These are phyloP conservation scores for Aspergillus sclerotioniger DNA, from an alignment of 495 filamentous ascomycete species.

Conservation along the genomic window DNA sequence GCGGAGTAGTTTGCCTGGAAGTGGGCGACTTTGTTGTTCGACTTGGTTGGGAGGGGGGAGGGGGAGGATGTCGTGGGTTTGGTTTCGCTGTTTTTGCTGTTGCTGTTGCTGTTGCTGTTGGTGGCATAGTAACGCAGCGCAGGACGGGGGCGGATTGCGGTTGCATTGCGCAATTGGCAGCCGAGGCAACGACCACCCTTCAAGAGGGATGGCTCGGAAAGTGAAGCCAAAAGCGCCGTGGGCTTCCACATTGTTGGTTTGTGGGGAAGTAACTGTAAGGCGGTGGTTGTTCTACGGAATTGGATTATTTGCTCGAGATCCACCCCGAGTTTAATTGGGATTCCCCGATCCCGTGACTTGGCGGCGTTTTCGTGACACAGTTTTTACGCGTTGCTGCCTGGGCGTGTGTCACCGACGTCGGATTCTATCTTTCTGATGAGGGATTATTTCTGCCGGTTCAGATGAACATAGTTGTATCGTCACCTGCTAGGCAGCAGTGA, in stretches of 20 bases:
- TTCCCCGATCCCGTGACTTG: constrained; percentile 34
- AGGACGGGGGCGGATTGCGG: constrained; percentile 16
- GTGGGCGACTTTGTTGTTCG: constrained; percentile 14
- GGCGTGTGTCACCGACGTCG: constrained; percentile 3
- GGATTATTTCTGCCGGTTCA: too few relatives aligned
- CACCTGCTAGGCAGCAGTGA: constrained; percentile 11
- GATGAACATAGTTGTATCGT: constrained; percentile 7
- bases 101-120: constrained; percentile 22
- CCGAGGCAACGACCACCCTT: constrained; percentile 36
- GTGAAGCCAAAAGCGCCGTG: constrained; percentile 16
- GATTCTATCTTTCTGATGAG: background rate
- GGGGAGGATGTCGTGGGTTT: constrained; percentile 11
- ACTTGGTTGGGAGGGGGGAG: constrained; percentile 6
- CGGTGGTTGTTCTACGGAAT: background rate
- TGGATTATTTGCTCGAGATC: background rate
- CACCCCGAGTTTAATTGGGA: constrained; percentile 15
- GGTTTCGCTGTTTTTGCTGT: too few relatives aligned
- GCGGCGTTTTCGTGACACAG: constrained; percentile 35
- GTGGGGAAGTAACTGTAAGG: background rate
- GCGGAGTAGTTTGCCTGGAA: constrained; percentile 36
- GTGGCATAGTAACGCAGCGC: constrained; percentile 36
- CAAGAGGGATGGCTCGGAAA: constrained; percentile 27
- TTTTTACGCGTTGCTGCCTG: constrained; percentile 24
- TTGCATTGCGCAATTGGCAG: constrained; percentile 39
- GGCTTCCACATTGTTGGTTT: constrained; percentile 37